Evolutionary conservation across 2,329 filamentous ascomycete species (phyloP).

Genomic region (Fusarium verrucosum): DNA sequence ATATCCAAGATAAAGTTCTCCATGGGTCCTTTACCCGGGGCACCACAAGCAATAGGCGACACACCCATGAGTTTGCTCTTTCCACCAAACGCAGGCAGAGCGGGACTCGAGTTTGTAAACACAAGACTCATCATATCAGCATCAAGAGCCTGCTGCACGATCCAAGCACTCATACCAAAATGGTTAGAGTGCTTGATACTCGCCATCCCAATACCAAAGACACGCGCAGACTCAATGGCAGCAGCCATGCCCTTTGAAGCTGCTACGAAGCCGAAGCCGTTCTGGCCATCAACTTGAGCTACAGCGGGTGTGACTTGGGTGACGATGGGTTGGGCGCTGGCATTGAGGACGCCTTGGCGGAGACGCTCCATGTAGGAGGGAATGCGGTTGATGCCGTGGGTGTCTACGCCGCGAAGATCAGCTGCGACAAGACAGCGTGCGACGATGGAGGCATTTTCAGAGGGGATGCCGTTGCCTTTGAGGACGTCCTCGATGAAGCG

Average conservation of each 20-base stretch:
- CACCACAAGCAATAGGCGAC: constrained; percentile 78
- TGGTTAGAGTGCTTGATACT: constrained; percentile 81
- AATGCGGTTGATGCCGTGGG: constrained; percentile 79
- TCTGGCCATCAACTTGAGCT: constrained; percentile 72
- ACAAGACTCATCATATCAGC: constrained; percentile 75
- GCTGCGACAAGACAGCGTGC: constrained; percentile 76
- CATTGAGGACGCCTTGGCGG: constrained; percentile 73
- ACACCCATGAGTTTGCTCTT: constrained; percentile 76
- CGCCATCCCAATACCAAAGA: constrained; percentile 78
- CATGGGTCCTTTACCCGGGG: constrained; percentile 67
- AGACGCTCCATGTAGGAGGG: constrained; percentile 81
- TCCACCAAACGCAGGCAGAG: constrained; percentile 76
- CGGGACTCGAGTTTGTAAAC: constrained; percentile 77
- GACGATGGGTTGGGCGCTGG: constrained; percentile 66
- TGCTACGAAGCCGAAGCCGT: constrained; percentile 79
- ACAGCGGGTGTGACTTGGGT: constrained; percentile 74
- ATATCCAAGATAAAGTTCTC: constrained; percentile 75
- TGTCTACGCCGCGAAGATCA: constrained; percentile 81
- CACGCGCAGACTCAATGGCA: constrained; percentile 72
- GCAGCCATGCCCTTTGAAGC: constrained; percentile 72
- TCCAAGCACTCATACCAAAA: constrained; percentile 84
- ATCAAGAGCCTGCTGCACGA: constrained; percentile 80
- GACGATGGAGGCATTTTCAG: constrained; percentile 67
- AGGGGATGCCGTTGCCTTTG: constrained; percentile 67
- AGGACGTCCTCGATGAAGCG: constrained; percentile 66